A percentile compares a stretch with the other conserved stretches of the same genome.
Evolutionary conservation across 148 eudicot genomes (phyloP).

Genomic region (Fagopyrum homotropicum): DNA sequence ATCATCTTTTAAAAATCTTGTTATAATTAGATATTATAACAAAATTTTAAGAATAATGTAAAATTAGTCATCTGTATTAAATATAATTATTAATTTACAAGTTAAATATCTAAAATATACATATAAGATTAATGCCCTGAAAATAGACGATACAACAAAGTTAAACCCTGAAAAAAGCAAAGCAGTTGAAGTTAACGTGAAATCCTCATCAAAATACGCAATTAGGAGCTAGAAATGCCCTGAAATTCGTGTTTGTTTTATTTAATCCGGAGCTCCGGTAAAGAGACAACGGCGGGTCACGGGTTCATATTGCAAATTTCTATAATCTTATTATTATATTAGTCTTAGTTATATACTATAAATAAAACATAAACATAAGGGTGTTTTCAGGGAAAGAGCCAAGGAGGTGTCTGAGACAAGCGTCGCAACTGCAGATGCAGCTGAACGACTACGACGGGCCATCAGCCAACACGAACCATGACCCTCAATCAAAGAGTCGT

Average conservation of each 20-base stretch:
- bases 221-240: not conserved
- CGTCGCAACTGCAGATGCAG: not conserved
- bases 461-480: slow-evolving; percentile 10
- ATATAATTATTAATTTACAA: too few relatives aligned
- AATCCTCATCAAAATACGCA: not conserved
- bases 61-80: too few relatives aligned
- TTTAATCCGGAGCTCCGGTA: not conserved
- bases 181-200: not conserved
- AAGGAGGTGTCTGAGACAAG: slow-evolving; percentile 10
- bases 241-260: not conserved
- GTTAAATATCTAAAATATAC: too few relatives aligned
- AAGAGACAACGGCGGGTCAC: slow-evolving; percentile 9
- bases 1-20: too few relatives aligned
- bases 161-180: not conserved
- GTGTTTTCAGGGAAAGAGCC: slow-evolving; percentile 10
- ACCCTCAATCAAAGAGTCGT: slow-evolving; percentile 1
- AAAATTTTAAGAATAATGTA: too few relatives aligned
- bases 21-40: too few relatives aligned
- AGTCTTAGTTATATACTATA: not conserved
- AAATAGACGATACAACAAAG: too few relatives aligned
- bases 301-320: not conserved
- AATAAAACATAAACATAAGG: not conserved
- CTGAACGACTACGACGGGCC: slow-evolving; percentile 13
- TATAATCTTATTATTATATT: not conserved
- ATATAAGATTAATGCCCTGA: too few relatives aligned